Conservation (phyloP, 2,329 filamentous ascomycete genomes). For the Fusarium sp. region DNA sequence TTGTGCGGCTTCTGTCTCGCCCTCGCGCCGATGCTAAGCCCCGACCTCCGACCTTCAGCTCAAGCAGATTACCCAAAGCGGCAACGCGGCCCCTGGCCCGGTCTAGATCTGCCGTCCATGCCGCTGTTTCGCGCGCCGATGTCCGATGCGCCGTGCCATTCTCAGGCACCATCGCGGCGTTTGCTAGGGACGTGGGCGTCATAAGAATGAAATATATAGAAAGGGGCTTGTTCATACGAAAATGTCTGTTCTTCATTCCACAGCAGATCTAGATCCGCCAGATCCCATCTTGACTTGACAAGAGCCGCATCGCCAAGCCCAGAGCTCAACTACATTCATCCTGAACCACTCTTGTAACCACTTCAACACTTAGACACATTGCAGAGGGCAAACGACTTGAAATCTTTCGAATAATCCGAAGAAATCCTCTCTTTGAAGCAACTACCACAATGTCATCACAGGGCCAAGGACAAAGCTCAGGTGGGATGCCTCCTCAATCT, state of each 20-base stretch:
- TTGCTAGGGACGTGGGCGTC: background rate
- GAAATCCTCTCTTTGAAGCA: no score
- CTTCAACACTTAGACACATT: background rate
- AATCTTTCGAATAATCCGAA: no score
- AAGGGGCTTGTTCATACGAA: background rate
- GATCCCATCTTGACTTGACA: background rate
- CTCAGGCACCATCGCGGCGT: background rate
- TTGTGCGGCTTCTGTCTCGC: constrained; percentile 7
- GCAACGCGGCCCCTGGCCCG: constrained; percentile 22
- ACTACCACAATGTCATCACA: constrained; percentile 35
- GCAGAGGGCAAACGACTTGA: background rate
- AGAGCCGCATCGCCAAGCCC: background rate
- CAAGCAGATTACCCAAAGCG: constrained; percentile 28
- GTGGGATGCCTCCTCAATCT: constrained; percentile 27
- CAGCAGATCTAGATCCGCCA: constrained; percentile 4
- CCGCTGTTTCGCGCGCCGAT: constrained; percentile 37
- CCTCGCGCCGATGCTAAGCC: constrained; percentile 43
- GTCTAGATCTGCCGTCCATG: constrained; percentile 20
- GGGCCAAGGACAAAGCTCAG: constrained; percentile 11
- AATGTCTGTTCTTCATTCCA: background rate
- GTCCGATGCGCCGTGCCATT: constrained; percentile 24
- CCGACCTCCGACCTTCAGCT: constrained; percentile 42
- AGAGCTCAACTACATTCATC: background rate
- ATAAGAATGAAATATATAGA: constrained; percentile 12
- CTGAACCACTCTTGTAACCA: background rate